phyloP scores from a whole-genome alignment of 805 yeast genomes.

The Candida berthetii region DNA sequence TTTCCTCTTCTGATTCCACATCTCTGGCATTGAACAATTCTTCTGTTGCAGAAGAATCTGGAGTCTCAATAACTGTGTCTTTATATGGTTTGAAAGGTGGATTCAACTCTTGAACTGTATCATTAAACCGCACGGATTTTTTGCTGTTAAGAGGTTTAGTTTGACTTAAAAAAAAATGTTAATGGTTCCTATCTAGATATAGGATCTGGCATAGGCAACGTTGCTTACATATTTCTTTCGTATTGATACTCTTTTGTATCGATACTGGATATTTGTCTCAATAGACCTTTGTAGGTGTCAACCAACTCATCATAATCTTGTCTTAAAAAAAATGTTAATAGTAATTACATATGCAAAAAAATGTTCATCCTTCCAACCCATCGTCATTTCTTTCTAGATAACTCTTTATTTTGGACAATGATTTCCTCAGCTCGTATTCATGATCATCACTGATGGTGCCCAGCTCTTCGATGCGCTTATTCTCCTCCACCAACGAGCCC shows the following conservation, averaged over 20 bases:
- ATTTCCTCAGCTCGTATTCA: slow-evolving; percentile 17
- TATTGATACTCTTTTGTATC: slow-evolving; percentile 14
- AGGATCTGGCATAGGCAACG: background rate
- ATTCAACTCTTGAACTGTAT: slow-evolving; percentile 11
- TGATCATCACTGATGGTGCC: slow-evolving; percentile 10
- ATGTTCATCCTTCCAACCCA: too few relatives aligned
- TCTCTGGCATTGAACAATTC: slow-evolving; percentile 15
- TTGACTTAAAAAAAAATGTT: background rate
- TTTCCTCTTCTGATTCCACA: slow-evolving; percentile 2
- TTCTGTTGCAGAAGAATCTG: slow-evolving; percentile 5
- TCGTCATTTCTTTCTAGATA: slow-evolving; percentile 21
- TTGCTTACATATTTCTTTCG: slow-evolving; percentile 7
- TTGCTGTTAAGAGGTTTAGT: slow-evolving; percentile 5
- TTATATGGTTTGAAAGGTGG: slow-evolving; percentile 13
- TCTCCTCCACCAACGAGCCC: slow-evolving; percentile 15
- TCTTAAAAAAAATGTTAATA: slow-evolving; percentile 2
- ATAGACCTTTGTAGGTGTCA: slow-evolving; percentile 10
- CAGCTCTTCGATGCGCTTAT: slow-evolving; percentile 11
- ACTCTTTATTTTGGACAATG: slow-evolving; percentile 14
- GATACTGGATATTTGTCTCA: slow-evolving; percentile 6
- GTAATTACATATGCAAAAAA: background rate
- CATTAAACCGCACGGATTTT: slow-evolving; percentile 23
- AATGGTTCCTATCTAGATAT: too few relatives aligned
- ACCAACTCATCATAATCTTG: slow-evolving; percentile 20
- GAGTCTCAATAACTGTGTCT: slow-evolving; percentile 9